Evolutionary conservation across 352 stramenopile species (phyloP).

Genomic region (Pythium apleroticum): DNA sequence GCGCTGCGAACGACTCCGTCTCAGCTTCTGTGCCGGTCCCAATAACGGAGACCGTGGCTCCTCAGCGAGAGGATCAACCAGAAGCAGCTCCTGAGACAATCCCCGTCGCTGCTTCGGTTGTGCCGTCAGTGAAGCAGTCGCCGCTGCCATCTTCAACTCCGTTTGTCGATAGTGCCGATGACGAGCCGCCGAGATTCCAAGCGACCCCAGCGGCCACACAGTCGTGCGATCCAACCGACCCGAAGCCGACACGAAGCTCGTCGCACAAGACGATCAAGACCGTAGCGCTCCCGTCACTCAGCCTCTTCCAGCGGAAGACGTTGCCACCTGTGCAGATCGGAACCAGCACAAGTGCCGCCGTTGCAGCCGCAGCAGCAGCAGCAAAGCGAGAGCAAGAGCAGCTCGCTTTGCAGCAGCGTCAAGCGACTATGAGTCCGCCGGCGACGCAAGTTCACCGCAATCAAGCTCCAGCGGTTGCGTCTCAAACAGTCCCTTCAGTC

Average conservation of each 20-base stretch:
- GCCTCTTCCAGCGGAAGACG: neutral
- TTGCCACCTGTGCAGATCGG: neutral
- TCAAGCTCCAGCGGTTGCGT: neutral
- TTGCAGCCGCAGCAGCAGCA: neutral
- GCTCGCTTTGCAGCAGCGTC: neutral
- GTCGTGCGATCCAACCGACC: no score
- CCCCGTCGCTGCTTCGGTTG: neutral
- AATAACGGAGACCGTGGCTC: no score
- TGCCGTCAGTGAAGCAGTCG: no score
- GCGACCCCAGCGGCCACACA: neutral
- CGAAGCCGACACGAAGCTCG: neutral
- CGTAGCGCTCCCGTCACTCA: neutral
- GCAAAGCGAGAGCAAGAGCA: neutral
- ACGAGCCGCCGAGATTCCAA: slow-evolving; percentile 5
- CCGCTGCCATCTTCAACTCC: neutral
- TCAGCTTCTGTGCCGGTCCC: no score
- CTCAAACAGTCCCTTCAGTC: no score
- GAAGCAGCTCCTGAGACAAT: neutral
- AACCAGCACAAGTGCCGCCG: neutral
- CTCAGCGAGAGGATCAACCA: neutral
- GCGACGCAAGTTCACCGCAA: neutral
- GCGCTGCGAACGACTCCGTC: neutral
- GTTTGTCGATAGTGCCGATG: slow-evolving; percentile 13
- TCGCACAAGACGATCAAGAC: neutral
- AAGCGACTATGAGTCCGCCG: neutral